phyloP scores from a whole-genome alignment of 306 rosid genomes.

The Cucurbita argyrosperma region DNA sequence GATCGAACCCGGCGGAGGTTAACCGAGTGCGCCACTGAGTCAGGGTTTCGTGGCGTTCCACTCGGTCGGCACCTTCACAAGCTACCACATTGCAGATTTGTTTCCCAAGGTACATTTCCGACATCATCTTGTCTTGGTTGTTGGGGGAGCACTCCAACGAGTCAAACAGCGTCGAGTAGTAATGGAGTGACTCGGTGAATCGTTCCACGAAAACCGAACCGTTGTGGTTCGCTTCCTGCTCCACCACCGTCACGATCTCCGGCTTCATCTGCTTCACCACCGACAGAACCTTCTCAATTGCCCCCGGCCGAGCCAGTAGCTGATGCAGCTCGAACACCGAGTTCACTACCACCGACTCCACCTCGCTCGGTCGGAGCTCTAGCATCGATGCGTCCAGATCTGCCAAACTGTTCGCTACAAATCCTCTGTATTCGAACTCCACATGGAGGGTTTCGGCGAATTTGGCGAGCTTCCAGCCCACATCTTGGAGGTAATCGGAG shows the following conservation, averaged over 20 bases:
- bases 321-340: constrained; percentile 78
- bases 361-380: constrained; percentile 48
- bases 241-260: constrained; percentile 73
- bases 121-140: constrained; percentile 48
- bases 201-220: constrained; percentile 55
- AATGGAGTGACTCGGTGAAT: constrained; percentile 81
- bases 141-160: constrained; percentile 65
- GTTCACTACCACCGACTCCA: constrained; percentile 74
- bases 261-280: constrained; percentile 60
- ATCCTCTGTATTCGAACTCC: constrained; percentile 68
- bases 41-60: constrained; percentile 73
- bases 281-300: constrained; percentile 61
- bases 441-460: constrained; percentile 60
- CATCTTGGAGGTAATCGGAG: constrained; percentile 74
- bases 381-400: constrained; percentile 90
- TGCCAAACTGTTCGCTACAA: constrained; percentile 65
- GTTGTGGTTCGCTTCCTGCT: constrained; percentile 80
- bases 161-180: constrained; percentile 86
- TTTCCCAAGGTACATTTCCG: constrained; percentile 76
- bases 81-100: constrained; percentile 90
- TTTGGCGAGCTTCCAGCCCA: constrained; percentile 88
- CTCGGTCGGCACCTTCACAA: constrained; percentile 69
- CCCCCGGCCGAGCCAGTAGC: constrained; percentile 62
- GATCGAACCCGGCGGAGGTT: constrained; percentile 35
- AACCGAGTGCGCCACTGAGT: constrained; percentile 62